Evolutionary conservation across 345 rosid genomes (phyloP), one percentile per base, ranked within the genome.

Genomic region (Sapria himalayana): DNA sequence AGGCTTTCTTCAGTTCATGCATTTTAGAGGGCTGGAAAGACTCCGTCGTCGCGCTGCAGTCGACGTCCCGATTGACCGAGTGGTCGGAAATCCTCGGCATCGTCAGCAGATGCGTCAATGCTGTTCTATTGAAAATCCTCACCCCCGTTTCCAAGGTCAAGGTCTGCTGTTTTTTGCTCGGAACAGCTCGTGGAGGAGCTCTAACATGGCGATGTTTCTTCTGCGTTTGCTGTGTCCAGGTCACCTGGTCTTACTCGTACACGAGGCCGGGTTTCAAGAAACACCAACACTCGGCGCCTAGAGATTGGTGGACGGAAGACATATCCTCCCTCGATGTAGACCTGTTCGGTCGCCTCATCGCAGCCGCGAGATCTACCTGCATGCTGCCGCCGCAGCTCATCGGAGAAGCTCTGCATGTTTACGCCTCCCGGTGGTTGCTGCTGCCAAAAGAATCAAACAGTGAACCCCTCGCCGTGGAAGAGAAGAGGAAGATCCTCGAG

Each of bases 291-390:
- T 61, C 78, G 14, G 85, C 61, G 29, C 99, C 99, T 29, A 74
- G 60, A 50, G 99, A 91, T 63, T 91, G 95, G 99, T 91, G 99
- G 96, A 84, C 93, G 1, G 99, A 91, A 48, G 93, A 91, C 60
- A 57, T 80, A 59, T 71, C 93, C 4, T 86, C 80, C 55, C 92
- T 91, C 15, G 92, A 91, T 37, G 54, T 91, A 47, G 95, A 84
- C 63, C 72, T 84, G 16, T 80, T 84, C 54, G 72, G 89, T 25
- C 77, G 85, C 49, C 61, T 80, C 19, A 64, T 80, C 16, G 66
- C 73, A 24, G 66, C 93, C 16, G 57, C 73, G 16, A 68, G 74
- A 66, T 73, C 95, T 40, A 67, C 81, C 6, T 56, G 63, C 33
- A 55, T 50, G 43, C 53, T 80, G 23, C 69, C 78, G 4, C 68